Conservation (phyloP, 345 rosid genomes). For the Salix udensis region DNA sequence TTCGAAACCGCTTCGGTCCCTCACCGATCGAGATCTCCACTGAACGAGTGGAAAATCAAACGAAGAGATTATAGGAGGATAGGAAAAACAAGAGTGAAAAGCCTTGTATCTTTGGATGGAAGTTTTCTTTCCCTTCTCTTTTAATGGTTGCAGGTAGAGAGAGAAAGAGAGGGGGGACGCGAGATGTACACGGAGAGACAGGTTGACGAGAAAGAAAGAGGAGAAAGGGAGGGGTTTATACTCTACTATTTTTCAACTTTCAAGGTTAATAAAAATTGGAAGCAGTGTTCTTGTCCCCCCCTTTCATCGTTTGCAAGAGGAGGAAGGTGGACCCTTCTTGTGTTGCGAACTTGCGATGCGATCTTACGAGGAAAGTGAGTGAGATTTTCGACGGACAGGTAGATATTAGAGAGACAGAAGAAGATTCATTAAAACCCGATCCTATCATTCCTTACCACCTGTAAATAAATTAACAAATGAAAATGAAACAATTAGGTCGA, state of each 20-base stretch:
- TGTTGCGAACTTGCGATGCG: neutral
- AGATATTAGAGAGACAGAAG: neutral
- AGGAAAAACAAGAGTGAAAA: neutral
- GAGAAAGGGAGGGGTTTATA: neutral
- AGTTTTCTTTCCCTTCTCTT: neutral
- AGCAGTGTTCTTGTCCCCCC: neutral
- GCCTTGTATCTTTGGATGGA: neutral
- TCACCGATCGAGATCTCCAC: neutral
- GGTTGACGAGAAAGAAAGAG: neutral
- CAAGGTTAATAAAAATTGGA: neutral
- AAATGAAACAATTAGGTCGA: too few species aligned
- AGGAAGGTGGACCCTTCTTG: neutral
- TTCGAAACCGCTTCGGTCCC: neutral
- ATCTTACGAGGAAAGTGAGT: slow-evolving; percentile 2
- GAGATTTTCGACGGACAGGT: neutral
- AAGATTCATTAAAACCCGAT: too few species aligned
- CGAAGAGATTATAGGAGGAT: neutral
- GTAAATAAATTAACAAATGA: too few species aligned
- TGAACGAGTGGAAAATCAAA: neutral
- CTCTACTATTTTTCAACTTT: neutral
- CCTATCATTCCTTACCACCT: too few species aligned
- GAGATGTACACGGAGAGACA: slow-evolving; percentile 22
- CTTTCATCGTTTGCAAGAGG: neutral
- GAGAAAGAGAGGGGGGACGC: slow-evolving; percentile 3
- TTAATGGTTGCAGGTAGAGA: neutral